Evolutionary conservation across 1,284 basidiomycete genomes (phyloP), one percentile per base, ranked within the genome.

Genomic region (Puccinia triticina): DNA sequence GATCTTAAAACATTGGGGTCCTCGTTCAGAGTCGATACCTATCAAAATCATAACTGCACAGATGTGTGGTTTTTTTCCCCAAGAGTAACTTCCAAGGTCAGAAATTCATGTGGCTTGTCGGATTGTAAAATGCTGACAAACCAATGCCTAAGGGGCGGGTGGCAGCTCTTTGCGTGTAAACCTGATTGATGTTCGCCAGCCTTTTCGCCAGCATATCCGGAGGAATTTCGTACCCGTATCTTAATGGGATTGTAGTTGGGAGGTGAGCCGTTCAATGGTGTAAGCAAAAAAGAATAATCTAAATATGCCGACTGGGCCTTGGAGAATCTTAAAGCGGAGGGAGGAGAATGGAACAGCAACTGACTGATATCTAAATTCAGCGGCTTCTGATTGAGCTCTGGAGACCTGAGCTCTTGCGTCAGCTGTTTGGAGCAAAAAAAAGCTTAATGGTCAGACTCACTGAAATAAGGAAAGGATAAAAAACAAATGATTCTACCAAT

Each of bases 101-200:
- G 26, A 71, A 23, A 40, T n/a, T 53, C 46, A 5, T 57, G 12
- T 34, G 7, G 64, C 16, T 34, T 29, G 46, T 53, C 5, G 14
- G 23, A 55, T 50, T 61, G 3, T 71, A 73, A 57, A 18, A n/a
- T 75, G 61, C 81, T 1, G 16, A 88, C 92, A 85, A 85, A 96
- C 95, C 92, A 83, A 99, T 97, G 71, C 97, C 97, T 43, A 98
- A 89, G 7, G 97, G 97, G 77, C 97, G 91, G 95, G 99, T 99
- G 67, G 92, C 97, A 0, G 97, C 97, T 84, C 94, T 91, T 88
- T 98, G 96, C 0, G 96, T 99, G 88, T 98, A 97, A 1, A 99
- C 96, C 88, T 99, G 97, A 88, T 99, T 99, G 88, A 99, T 95
- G 88, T 98, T 98, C 55, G 97, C 96, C 87, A 99, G 89, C 74